Evolutionary conservation across 1,284 basidiomycete species (phyloP).

Genomic region (Puccinia horiana): DNA sequence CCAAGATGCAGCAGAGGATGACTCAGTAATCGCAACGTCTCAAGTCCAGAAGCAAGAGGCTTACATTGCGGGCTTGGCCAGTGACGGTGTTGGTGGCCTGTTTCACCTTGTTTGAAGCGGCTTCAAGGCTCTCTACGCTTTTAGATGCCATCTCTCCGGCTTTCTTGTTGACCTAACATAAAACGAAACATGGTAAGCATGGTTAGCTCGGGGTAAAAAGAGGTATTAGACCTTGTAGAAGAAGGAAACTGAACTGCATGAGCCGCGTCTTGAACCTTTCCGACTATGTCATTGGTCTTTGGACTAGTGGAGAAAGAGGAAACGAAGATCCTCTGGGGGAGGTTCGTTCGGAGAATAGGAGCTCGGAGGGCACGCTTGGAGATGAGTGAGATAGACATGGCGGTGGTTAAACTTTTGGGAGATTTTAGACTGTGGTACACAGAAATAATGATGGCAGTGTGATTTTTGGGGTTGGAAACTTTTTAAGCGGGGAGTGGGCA

Average conservation of each 20-base stretch:
- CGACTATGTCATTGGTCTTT: constrained; percentile 16
- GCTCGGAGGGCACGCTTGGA: constrained; percentile 2
- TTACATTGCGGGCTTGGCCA: constrained; percentile 23
- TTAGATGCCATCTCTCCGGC: constrained; percentile 22
- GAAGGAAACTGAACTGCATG: constrained; percentile 21
- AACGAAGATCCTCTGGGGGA: constrained; percentile 7
- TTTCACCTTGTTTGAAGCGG: constrained; percentile 15
- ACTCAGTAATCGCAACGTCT: too few relatives aligned
- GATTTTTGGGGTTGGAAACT: neutral
- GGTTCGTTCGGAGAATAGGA: neutral
- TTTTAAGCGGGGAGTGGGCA: neutral
- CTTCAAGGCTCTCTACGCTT: constrained; percentile 29
- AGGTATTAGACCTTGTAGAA: neutral
- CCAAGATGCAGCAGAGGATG: neutral
- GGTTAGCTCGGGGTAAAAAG: neutral
- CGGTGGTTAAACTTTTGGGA: neutral
- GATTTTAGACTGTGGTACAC: neutral
- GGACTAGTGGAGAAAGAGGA: constrained; percentile 29
- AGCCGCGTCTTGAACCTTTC: constrained; percentile 36
- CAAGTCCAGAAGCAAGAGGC: neutral
- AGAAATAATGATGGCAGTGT: neutral
- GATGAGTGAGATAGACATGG: constrained; percentile 21
- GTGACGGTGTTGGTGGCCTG: constrained; percentile 19
- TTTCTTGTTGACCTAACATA: constrained; percentile 27
- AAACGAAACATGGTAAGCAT: neutral